Evolutionary conservation across 139 green algal species (phyloP).

Genomic region (Spirogloea muscicola): DNA sequence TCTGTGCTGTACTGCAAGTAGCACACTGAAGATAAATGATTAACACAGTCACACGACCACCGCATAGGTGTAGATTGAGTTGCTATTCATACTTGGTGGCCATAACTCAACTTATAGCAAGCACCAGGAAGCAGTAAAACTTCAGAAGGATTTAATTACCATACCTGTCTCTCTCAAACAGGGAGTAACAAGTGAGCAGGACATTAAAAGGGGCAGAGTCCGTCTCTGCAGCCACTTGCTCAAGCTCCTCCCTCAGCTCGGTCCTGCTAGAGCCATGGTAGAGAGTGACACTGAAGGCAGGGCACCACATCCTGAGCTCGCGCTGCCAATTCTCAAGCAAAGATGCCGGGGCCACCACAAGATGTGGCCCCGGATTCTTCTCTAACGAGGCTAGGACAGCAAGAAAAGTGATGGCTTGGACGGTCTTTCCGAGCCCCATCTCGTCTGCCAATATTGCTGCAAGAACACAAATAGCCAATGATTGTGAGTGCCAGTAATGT

Average conservation of each 20-base stretch:
- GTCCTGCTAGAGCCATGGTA: constrained; percentile 76
- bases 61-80: background rate
- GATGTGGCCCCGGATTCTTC: constrained; percentile 50
- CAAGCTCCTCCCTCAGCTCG: constrained; percentile 41
- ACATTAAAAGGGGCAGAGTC: no score
- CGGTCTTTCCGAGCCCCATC: constrained; percentile 89
- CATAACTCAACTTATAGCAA: no score
- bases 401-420: constrained; percentile 81
- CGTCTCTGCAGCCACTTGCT: no score
- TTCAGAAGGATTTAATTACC: background rate
- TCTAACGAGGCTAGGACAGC: constrained; percentile 45
- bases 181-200: constrained; percentile 79
- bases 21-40: background rate
- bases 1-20: background rate
- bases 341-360: constrained; percentile 67
- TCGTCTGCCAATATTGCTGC: constrained; percentile 83
- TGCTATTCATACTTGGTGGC: no score
- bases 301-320: constrained; percentile 62
- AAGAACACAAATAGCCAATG: constrained; percentile 2
- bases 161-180: constrained; percentile 75
- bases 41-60: background rate
- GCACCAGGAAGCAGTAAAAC: constrained; percentile 2
- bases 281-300: constrained; percentile 48
- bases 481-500: no score
- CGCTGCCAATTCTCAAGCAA: constrained; percentile 86